Percentiles rank a stretch among this genome's conserved stretches.
These are phyloP conservation scores for Curvularia sp. DNA, from an alignment of 2,329 filamentous ascomycete genomes.

Conservation along the genomic window DNA sequence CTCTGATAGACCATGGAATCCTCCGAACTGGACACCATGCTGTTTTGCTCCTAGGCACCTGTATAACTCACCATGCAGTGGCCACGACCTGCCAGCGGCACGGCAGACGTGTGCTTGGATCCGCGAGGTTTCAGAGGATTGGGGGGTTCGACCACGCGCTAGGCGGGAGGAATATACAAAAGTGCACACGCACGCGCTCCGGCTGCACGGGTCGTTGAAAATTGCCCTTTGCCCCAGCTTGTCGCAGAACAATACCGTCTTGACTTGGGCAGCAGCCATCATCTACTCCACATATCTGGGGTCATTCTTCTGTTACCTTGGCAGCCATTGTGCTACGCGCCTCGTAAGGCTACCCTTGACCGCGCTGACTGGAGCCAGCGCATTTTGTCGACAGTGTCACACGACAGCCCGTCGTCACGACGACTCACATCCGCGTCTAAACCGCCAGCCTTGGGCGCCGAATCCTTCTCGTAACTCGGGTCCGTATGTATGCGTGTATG, in stretches of 20 bases:
- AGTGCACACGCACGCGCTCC: background rate
- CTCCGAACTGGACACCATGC: constrained; percentile 36
- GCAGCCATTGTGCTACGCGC: constrained; percentile 22
- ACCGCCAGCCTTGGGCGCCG: constrained; percentile 13
- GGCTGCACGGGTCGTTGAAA: constrained; percentile 15
- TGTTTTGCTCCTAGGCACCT: constrained; percentile 21
- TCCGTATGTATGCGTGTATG: too few relatives aligned
- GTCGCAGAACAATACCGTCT: constrained; percentile 19
- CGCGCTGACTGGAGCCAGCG: constrained; percentile 44
- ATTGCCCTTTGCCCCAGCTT: constrained; percentile 31
- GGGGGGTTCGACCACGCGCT: constrained; percentile 17
- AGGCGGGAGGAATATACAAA: constrained; percentile 12
- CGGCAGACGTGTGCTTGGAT: constrained; percentile 25
- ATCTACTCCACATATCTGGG: constrained; percentile 2
- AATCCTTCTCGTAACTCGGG: constrained; percentile 16
- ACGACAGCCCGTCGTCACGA: constrained; percentile 29
- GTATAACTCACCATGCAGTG: constrained; percentile 16
- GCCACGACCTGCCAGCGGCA: constrained; percentile 19
- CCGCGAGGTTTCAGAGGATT: constrained; percentile 24
- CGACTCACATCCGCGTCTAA: constrained; percentile 15
- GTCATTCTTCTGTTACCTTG: constrained; percentile 14
- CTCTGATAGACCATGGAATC: constrained; percentile 40
- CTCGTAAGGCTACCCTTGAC: constrained; percentile 27
- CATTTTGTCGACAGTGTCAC: constrained; percentile 29
- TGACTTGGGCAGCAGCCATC: constrained; percentile 10